Percentiles rank a stretch among this genome's conserved stretches.
Conservation (phyloP, 1,284 basidiomycete species). For the Erythrobasidium hasegawianum region DNA sequence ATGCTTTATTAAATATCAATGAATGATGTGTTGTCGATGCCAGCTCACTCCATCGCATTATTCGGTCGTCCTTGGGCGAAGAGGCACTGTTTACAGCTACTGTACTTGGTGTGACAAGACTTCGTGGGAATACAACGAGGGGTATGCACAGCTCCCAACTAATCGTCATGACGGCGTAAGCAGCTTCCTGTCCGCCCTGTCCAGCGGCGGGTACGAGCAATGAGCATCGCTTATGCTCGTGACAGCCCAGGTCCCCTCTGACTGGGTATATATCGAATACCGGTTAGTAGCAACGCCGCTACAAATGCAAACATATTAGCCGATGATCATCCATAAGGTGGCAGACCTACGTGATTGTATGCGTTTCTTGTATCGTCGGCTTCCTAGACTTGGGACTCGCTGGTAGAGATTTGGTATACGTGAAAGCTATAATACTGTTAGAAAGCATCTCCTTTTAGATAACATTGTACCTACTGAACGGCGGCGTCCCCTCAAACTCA, state of each 20-base stretch:
- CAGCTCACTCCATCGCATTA: no score
- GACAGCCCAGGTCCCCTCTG: slow-evolving; percentile 81
- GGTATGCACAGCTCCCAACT: no score
- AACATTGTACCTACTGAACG: slow-evolving; percentile 58
- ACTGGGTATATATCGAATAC: slow-evolving; percentile 63
- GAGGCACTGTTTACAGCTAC: no score
- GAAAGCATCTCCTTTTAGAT: not conserved
- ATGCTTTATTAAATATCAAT: no score
- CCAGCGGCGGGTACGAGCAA: slow-evolving; percentile 66
- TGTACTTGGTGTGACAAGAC: no score
- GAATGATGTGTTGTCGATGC: no score
- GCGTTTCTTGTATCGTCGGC: slow-evolving; percentile 39
- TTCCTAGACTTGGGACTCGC: slow-evolving; percentile 36
- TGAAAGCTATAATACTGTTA: slow-evolving; percentile 58
- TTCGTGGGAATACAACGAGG: no score
- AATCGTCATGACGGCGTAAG: not conserved
- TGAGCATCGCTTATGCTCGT: slow-evolving; percentile 78
- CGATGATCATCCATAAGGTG: slow-evolving; percentile 55
- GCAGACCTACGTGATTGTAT: slow-evolving; percentile 62
- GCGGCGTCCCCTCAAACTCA: slow-evolving; percentile 79
- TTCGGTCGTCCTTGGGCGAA: no score
- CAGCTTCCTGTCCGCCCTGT: slow-evolving; percentile 25
- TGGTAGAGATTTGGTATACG: slow-evolving; percentile 49
- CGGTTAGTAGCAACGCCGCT: slow-evolving; percentile 70
- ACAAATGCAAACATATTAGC: not conserved